phyloP scores from a whole-genome alignment of 441 rosid genomes.

The Adansonia grandidieri region DNA sequence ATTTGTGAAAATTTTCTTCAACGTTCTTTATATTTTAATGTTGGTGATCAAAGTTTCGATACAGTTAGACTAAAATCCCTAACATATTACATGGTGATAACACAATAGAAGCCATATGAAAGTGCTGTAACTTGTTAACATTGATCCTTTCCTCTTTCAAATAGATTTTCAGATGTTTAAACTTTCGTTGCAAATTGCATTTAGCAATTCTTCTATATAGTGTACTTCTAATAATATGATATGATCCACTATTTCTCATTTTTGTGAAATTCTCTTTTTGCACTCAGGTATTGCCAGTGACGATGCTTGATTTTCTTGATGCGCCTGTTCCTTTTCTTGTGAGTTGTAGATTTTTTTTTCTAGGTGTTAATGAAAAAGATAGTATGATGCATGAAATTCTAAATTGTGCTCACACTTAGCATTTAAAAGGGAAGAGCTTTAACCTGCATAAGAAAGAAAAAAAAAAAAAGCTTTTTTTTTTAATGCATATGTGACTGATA shows the following conservation, averaged over 20 bases:
- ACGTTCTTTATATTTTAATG: background rate
- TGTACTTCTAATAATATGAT: background rate
- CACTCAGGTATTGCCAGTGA: conserved; percentile 77
- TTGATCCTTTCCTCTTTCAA: conserved; percentile 4
- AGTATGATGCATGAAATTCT: conserved; percentile 18
- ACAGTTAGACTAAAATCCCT: background rate
- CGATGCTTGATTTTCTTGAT: conserved; percentile 95
- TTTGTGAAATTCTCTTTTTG: conserved; percentile 24
- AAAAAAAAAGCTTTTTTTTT: background rate
- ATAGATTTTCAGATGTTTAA: conserved; percentile 10
- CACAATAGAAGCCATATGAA: conserved; percentile 5
- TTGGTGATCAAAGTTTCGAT: background rate
- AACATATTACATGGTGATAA: background rate
- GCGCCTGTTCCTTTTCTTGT: conserved; percentile 98
- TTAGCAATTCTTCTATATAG: background rate
- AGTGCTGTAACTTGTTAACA: conserved; percentile 12
- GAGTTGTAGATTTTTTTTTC: conserved; percentile 37
- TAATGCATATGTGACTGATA: background rate
- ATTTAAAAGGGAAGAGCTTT: conserved; percentile 9
- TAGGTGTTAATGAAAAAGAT: background rate
- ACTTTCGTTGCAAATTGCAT: background rate
- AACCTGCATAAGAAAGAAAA: conserved; percentile 23
- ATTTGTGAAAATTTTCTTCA: background rate
- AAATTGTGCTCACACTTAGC: conserved; percentile 3
- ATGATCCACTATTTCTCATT: conserved; percentile 20